phyloP scores from a whole-genome alignment of 495 filamentous ascomycete species.

The Penicillium paxilli region DNA sequence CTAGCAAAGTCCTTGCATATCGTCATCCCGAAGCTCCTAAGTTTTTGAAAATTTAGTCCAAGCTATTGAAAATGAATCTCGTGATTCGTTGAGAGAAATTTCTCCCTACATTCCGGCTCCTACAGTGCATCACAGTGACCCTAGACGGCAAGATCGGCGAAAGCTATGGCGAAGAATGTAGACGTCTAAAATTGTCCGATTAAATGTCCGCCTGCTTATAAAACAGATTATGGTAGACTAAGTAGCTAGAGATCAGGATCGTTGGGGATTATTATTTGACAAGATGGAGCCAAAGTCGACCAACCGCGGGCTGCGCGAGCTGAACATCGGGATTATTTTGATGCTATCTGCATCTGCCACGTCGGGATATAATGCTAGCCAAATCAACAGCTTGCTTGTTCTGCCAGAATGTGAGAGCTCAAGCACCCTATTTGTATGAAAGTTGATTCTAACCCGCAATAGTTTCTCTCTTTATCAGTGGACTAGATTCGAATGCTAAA shows the following conservation, averaged over 20 bases:
- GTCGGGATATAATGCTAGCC: constrained; percentile 28
- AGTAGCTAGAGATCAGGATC: background rate
- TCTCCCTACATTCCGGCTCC: constrained; percentile 21
- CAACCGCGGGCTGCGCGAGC: constrained; percentile 19
- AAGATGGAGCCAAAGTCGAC: constrained; percentile 12
- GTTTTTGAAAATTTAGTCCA: constrained; percentile 1
- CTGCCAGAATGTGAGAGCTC: constrained; percentile 26
- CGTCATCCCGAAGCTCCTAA: background rate
- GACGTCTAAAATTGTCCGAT: constrained; percentile 12
- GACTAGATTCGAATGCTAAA: constrained; percentile 13
- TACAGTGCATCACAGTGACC: constrained; percentile 13
- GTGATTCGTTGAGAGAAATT: constrained; percentile 15
- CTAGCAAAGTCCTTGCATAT: constrained; percentile 12
- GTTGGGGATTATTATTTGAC: background rate
- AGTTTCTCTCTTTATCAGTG: constrained; percentile 21
- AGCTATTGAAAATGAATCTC: background rate
- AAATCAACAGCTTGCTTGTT: constrained; percentile 30
- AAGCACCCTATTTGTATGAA: background rate
- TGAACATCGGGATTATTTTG: constrained; percentile 28
- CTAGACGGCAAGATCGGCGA: constrained; percentile 9
- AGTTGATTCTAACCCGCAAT: background rate
- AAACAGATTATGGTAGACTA: constrained; percentile 3
- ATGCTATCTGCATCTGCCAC: constrained; percentile 30
- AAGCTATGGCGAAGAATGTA: constrained; percentile 17
- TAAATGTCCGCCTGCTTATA: constrained; percentile 13